Base-by-base conservation (phyloP, 176 grass and related monocot species). In the Ampelocalamus luodianensis region DNA sequence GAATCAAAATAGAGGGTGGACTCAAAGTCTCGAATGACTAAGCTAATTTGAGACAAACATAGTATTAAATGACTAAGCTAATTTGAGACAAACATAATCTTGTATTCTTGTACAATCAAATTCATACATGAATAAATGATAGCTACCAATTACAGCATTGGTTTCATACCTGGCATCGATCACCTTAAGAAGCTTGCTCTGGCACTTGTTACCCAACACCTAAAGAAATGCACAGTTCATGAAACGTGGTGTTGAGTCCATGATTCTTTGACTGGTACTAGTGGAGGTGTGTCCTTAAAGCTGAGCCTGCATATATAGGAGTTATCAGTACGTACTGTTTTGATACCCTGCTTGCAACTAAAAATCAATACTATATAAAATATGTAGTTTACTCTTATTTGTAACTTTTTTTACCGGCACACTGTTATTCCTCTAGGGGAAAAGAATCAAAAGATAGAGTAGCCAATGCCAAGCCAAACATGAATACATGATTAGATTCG, bases 141-240 rank as follows among this genome's bases (percentile, higher is more conserved):
- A 75, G 44, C 29, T 44, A 75, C 2, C n/a, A 44, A 43, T 46
- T 76, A 70, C 0, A 77, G 11, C 4, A 53, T 60, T 20, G 3
- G 4, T 76, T 60, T 55, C 48, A 5, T 69, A 95, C 95, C 89
- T 98, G 46, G 96, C 93, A 87, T 98, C 93, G 15, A 98, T 98
- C 76, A 98, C 86, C 74, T 98, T 91, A 18, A 98, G 91, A 92
- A 98, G 87, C 80, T 95, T 92, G 88, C 89, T 93, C 72, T 29
- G 29, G 29, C 1, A 29, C 29, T 29, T 29, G 29, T 29, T 29
- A 29, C 29, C 29, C 29, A 29, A 29, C 29, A 29, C 29, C 29
- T 29, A 29, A 29, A 29, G 29, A 29, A 29, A 29, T 29, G 29
- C 29, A 29, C 29, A 29, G 1, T 29, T 29, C 29, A 29, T 29